Percentiles rank a stretch among this genome's conserved stretches.
Evolutionary conservation across 2,329 filamentous ascomycete genomes (phyloP).

Genomic region (Fusarium multiceps): DNA sequence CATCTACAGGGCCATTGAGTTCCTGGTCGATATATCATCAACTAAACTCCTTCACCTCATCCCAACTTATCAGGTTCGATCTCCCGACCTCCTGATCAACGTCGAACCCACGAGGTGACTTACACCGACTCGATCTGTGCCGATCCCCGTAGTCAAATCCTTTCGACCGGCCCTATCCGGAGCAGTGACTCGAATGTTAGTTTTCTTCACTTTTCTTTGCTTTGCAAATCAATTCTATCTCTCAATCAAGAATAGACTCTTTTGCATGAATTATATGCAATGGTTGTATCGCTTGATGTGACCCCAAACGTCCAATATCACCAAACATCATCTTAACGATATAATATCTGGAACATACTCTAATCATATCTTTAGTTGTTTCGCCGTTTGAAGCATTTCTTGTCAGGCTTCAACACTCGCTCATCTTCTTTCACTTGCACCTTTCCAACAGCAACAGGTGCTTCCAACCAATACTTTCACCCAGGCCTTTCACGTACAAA

Average conservation of each 20-base stretch:
- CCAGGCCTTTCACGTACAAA: slow-evolving; percentile 6
- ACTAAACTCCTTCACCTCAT: slow-evolving; percentile 13
- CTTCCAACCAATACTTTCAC: not conserved
- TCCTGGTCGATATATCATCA: slow-evolving; percentile 40
- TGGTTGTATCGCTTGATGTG: not conserved
- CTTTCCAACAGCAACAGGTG: not conserved
- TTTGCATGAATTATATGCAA: slow-evolving; percentile 11
- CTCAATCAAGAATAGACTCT: not conserved
- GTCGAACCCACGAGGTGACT: slow-evolving; percentile 14
- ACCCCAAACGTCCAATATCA: not conserved
- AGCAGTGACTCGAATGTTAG: slow-evolving; percentile 35
- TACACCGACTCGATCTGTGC: slow-evolving; percentile 3
- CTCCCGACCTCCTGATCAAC: slow-evolving; percentile 15
- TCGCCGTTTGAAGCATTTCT: not conserved
- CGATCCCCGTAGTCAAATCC: slow-evolving; percentile 9
- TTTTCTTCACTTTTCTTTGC: slow-evolving; percentile 6
- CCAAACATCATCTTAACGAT: not conserved
- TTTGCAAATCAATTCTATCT: not conserved
- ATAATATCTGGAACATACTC: not conserved
- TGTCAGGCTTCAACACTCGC: slow-evolving; percentile 11
- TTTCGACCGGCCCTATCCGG: slow-evolving; percentile 10
- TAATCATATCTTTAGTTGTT: slow-evolving; percentile 17
- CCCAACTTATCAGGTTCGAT: not conserved
- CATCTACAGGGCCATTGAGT: slow-evolving; percentile 41
- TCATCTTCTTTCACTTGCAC: slow-evolving; percentile 15